Base-by-base conservation (phyloP, 306 rosid genomes). In the Alnus rubra region DNA sequence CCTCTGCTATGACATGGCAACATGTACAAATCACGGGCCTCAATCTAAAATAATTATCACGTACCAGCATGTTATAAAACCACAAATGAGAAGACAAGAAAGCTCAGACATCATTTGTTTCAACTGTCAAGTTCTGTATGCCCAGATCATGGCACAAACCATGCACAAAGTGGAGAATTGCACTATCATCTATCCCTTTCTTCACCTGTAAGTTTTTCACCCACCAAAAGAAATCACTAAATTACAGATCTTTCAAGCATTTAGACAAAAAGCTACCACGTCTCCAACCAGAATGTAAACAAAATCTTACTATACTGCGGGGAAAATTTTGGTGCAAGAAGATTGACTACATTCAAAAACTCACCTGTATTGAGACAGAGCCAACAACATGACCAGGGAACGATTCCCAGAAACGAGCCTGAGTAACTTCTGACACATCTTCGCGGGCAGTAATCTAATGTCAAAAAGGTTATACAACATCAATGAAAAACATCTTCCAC, bases 361-460 rank as follows among this genome's bases (percentile, higher is more conserved):
- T 79, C 70, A 88, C 98, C 99, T 81, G 92, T 79, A 93, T 71
- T 50, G 90, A 77, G 69, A 95, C 80, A 67, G 94, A 95, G 74
- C 97, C 98, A 79, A 91, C 89, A 75, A 89, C 94, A 74, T 89
- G 92, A 81, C 98, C 98, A 7, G 99, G 99, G 84, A 95, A 97
- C 74, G 90, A 77, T 82, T 93, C 99, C 99, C 98, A 96, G 81
- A 96, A 96, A 44, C 93, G 97, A 56, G 92, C 90, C 76, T 86
- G 91, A 59, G 92, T 77, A 75, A 96, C 91, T 84, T 93, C 98
- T 68, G 87, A 33, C 56, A 88, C 88, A 77, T 93, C 99, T 86
- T 93, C 98, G 0, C 52, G 89, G 65, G 97, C 89, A 79, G 88
- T 16, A 81, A 93, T 87, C 99, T 95, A 76, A 69, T 37, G 18